These are phyloP conservation scores for Scutellaria galericulata DNA, from an alignment of 257 asterid species.

Conservation along the genomic window DNA sequence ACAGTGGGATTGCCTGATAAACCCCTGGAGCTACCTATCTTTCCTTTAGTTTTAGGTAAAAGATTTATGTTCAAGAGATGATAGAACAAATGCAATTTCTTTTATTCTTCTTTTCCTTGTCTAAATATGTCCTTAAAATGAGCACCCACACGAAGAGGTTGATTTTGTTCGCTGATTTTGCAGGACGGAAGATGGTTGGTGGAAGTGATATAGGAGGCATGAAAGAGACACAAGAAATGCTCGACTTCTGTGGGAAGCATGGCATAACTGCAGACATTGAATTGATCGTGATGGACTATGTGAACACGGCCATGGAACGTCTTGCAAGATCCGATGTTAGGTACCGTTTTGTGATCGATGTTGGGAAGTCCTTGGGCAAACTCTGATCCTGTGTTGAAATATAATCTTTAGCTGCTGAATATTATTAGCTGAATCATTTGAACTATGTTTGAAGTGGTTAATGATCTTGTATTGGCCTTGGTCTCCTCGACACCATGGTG, in stretches of 20 bases:
- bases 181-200: constrained; percentile 65
- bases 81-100: neutral
- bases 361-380: constrained; percentile 50
- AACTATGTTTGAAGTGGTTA: too few species aligned
- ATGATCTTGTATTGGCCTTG: too few species aligned
- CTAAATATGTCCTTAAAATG: neutral
- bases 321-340: constrained; percentile 66
- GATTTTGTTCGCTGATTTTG: neutral
- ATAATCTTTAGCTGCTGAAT: too few species aligned
- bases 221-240: constrained; percentile 76
- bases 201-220: constrained; percentile 69
- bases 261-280: constrained; percentile 62
- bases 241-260: constrained; percentile 65
- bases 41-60: constrained; percentile 64
- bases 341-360: constrained; percentile 72
- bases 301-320: constrained; percentile 62
- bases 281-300: constrained; percentile 46
- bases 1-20: constrained; percentile 63
- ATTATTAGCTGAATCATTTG: too few species aligned
- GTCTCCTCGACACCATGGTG: too few species aligned
- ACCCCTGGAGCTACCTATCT: constrained; percentile 65
- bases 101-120: neutral
- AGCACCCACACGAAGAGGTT: neutral
- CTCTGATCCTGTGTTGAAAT: constrained; percentile 3
- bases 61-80: neutral